Conservation (phyloP, 768 basidiomycete species). For the Mycena galericulata region DNA sequence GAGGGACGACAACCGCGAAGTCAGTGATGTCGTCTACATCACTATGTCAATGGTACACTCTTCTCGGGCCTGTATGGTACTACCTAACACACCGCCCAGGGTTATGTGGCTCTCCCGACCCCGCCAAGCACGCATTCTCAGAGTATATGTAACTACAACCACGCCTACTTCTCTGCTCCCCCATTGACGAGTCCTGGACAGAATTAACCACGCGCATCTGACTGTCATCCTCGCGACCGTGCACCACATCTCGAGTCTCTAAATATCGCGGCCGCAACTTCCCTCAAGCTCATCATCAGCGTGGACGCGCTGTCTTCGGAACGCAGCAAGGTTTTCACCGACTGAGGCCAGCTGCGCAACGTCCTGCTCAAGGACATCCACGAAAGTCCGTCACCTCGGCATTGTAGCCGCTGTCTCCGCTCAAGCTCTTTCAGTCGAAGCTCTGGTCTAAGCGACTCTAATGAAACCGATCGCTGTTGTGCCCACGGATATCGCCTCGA, state of each 20-base stretch:
- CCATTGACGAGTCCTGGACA: slow-evolving; percentile 43
- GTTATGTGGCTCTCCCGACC: no score
- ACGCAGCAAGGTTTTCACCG: slow-evolving; percentile 64
- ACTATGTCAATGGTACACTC: slow-evolving; percentile 75
- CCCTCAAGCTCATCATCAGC: slow-evolving; percentile 82
- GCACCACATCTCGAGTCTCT: slow-evolving; percentile 80
- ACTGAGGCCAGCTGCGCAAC: slow-evolving; percentile 77
- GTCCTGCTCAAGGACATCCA: slow-evolving; percentile 72
- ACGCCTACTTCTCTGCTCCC: slow-evolving; percentile 5
- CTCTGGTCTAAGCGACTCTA: slow-evolving; percentile 73
- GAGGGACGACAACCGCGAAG: no score
- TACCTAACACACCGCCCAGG: no score
- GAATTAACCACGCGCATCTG: slow-evolving; percentile 88
- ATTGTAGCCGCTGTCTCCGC: not conserved
- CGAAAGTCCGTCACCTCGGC: slow-evolving; percentile 67
- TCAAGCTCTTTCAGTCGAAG: slow-evolving; percentile 73
- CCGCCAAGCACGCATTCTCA: slow-evolving; percentile 43
- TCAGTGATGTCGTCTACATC: slow-evolving; percentile 63
- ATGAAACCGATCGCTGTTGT: slow-evolving; percentile 70
- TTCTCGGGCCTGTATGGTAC: not conserved
- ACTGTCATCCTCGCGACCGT: slow-evolving; percentile 81
- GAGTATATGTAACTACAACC: slow-evolving; percentile 76
- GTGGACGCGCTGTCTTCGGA: slow-evolving; percentile 72
- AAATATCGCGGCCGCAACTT: slow-evolving; percentile 75
- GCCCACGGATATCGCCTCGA: slow-evolving; percentile 79